Evolutionary conservation across 192 early-diverging fungal genomes (phyloP), one percentile per base, ranked within the genome.

Genomic region (Physocladia obscura): DNA sequence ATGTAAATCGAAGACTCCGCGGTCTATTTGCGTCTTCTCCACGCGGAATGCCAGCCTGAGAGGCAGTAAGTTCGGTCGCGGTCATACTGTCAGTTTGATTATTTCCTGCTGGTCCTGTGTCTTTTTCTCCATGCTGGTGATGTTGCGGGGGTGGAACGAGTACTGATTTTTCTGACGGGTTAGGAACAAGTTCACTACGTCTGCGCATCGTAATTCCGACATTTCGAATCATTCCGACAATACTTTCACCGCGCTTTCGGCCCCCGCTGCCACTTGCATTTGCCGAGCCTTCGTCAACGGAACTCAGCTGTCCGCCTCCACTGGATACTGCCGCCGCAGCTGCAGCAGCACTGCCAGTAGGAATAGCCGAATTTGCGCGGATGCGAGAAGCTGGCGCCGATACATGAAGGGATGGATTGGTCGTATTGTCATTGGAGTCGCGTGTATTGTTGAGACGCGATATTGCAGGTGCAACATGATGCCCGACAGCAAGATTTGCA

Each of bases 1-100:
- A 87, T 17, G 85, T 87, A 71, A 87, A 87, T 30, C 85, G 71
- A 27, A 87, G 74, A 24, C 83, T 85, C 19, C 85, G 76, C 49
- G 85, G 85, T 49, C 80, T 83, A 70, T 81, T 81, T 35, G 55
- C 73, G 54, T 83, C 80, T 29, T 81, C 76, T 13, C 58, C 70
- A 8, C 30, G 19, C 2, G 44, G 47, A 36, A 87, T 76, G n/a
- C 71, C 78, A 11, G 52, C 52, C 27, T 68, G 65, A 17, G 65
- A 68, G 2, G 49, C 65, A 2, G 65, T 68, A 22, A 68, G 27
- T 1, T 68, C 65, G 31, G 4, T 47, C 30, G 8, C n/a, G 5
- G 21, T 30, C n/a, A n/a, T n/a, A 35, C 62, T 51, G 5, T 65
- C 62, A 11, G 63, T 13, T 6, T 19, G 13, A 11, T 27, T 51